These are phyloP conservation scores for Clarireedia sp. DNA, from an alignment of 2,329 filamentous ascomycete species.

Conservation along the genomic window DNA sequence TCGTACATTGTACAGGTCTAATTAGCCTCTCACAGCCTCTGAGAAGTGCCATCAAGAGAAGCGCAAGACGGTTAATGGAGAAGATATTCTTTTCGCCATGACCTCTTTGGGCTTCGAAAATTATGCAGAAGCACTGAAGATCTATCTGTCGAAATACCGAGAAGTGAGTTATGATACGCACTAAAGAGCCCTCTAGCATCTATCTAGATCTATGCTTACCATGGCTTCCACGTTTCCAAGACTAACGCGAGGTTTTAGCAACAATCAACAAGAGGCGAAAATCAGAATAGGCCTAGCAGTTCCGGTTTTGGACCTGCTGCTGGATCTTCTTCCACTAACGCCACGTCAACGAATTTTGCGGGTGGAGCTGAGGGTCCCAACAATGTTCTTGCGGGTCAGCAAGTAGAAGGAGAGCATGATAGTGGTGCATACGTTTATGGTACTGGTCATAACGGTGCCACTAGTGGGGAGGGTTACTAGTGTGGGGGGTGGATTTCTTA, in stretches of 20 bases:
- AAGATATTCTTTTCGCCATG: slow-evolving; percentile 98
- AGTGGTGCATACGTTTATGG: slow-evolving; percentile 34
- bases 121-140: slow-evolving; percentile 95
- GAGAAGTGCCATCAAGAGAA: slow-evolving; percentile 99
- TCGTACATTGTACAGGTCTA: slow-evolving; percentile 14
- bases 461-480: slow-evolving; percentile 25
- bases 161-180: slow-evolving; percentile 60
- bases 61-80: slow-evolving; percentile 96
- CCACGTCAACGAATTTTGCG: slow-evolving; percentile 25
- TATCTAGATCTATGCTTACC: slow-evolving; percentile 8
- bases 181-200: neutral
- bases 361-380: slow-evolving; percentile 28
- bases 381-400: slow-evolving; percentile 29
- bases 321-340: slow-evolving; percentile 32
- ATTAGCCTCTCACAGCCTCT: slow-evolving; percentile 56
- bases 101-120: slow-evolving; percentile 98
- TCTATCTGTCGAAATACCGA: slow-evolving; percentile 94
- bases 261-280: slow-evolving; percentile 64
- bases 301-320: slow-evolving; percentile 42
- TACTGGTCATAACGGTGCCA: slow-evolving; percentile 50
- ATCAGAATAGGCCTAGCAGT: slow-evolving; percentile 43
- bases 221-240: neutral
- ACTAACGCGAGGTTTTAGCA: slow-evolving; percentile 9
- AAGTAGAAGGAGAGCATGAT: slow-evolving; percentile 30
- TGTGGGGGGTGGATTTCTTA: slow-evolving; percentile 3